Evolutionary conservation across 1,139 yeast genomes (phyloP).

Genomic region (Geotrichum macrosporum): DNA sequence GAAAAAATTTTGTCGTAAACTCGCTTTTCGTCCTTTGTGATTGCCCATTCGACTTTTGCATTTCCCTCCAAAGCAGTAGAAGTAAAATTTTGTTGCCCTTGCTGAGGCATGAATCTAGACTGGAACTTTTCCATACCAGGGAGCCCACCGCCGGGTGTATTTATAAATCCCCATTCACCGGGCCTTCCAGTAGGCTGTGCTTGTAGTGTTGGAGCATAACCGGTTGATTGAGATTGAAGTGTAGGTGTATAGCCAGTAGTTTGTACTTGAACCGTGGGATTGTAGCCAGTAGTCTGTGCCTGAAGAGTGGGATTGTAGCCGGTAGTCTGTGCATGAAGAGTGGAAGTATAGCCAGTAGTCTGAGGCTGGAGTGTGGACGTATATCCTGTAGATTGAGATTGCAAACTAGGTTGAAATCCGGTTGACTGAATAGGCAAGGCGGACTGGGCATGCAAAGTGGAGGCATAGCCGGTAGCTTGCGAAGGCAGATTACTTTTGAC

Average conservation of each 20-base stretch:
- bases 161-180: slow-evolving; percentile 79
- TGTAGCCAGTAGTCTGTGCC: slow-evolving; percentile 41
- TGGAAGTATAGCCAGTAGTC: slow-evolving; percentile 38
- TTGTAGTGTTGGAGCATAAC: slow-evolving; percentile 36
- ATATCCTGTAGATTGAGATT: slow-evolving; percentile 35
- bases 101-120: slow-evolving; percentile 67
- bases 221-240: slow-evolving; percentile 41
- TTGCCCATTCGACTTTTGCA: slow-evolving; percentile 58
- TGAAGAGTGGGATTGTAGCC: slow-evolving; percentile 31
- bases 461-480: slow-evolving; percentile 40
- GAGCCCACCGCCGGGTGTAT: slow-evolving; percentile 66
- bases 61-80: slow-evolving; percentile 35
- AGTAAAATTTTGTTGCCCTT: slow-evolving; percentile 43
- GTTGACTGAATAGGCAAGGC: slow-evolving; percentile 30
- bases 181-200: slow-evolving; percentile 62
- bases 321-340: slow-evolving; percentile 40
- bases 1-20: slow-evolving; percentile 83
- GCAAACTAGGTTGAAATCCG: slow-evolving; percentile 19
- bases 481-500: no score
- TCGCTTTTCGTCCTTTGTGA: slow-evolving; percentile 78
- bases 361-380: slow-evolving; percentile 41
- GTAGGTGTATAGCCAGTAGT: slow-evolving; percentile 26
- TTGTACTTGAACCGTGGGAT: slow-evolving; percentile 24
- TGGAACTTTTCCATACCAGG: slow-evolving; percentile 76
- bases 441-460: slow-evolving; percentile 39